Conservation (phyloP, 75 land plant species). For the Pseudotsuga menziesii region DNA sequence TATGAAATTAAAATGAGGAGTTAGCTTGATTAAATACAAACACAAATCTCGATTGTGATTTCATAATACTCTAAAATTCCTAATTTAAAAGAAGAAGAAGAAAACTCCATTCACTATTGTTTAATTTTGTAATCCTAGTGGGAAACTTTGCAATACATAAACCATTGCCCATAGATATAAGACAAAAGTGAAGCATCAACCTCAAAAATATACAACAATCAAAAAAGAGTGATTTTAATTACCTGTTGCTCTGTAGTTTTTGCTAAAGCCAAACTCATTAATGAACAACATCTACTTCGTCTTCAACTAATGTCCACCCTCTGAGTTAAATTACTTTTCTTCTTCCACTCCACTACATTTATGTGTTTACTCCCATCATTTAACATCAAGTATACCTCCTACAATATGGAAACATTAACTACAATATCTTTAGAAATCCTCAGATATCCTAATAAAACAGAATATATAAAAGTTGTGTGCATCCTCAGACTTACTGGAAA, state of each 20-base stretch:
- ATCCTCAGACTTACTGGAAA: not conserved
- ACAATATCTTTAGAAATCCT: not conserved
- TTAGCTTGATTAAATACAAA: not conserved
- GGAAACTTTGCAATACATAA: not conserved
- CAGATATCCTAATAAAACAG: not conserved
- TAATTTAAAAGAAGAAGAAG: not conserved
- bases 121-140: not conserved
- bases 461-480: not conserved
- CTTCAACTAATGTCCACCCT: constrained; percentile 91
- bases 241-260: constrained; percentile 76
- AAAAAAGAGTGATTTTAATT: not conserved
- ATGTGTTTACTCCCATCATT: constrained; percentile 98
- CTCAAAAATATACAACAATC: not conserved
- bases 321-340: constrained; percentile 47
- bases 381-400: constrained; percentile 96
- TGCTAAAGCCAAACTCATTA: constrained; percentile 87
- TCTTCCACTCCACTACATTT: constrained; percentile 83
- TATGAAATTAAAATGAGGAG: constrained; percentile 10
- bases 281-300: constrained; percentile 77
- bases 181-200: not conserved
- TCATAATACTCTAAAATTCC: not conserved
- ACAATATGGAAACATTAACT: constrained; percentile 2
- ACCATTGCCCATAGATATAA: not conserved
- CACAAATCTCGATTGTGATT: not conserved
- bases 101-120: not conserved